These are phyloP conservation scores for Purpureocillium lavendulum DNA, from an alignment of 2,329 filamentous ascomycete species.

Conservation along the genomic window DNA sequence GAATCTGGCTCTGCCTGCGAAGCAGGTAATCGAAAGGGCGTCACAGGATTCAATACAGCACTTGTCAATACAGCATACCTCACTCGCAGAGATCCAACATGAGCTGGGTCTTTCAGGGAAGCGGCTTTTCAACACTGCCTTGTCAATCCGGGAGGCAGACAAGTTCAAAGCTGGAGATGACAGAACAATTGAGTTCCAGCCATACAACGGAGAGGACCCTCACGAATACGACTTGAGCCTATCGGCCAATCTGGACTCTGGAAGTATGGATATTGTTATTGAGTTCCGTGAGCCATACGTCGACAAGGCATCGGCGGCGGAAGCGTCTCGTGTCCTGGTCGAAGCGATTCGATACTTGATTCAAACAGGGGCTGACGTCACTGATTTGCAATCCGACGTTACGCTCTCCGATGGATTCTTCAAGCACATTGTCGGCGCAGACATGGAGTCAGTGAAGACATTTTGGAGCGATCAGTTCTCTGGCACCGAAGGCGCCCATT, in stretches of 20 bases:
- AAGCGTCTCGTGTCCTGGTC: constrained; percentile 1
- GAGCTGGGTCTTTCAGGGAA: constrained; percentile 13
- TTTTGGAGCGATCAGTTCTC: constrained; percentile 7
- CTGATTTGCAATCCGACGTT: neutral
- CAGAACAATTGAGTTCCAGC: constrained; percentile 1
- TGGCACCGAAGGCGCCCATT: constrained; percentile 2
- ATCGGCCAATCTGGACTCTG: constrained; percentile 2
- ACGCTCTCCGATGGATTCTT: constrained; percentile 5
- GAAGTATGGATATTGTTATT: constrained; percentile 3
- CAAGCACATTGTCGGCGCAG: constrained; percentile 3
- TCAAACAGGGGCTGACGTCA: neutral
- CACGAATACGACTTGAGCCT: constrained; percentile 6
- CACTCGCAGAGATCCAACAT: constrained; percentile 36
- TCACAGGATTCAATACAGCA: constrained; percentile 36
- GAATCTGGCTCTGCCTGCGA: constrained; percentile 15
- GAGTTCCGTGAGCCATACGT: constrained; percentile 7
- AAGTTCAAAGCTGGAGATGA: neutral
- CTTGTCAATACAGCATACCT: constrained; percentile 40
- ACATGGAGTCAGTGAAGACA: neutral
- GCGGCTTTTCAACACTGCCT: constrained; percentile 21
- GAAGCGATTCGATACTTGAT: constrained; percentile 5
- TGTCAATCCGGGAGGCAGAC: constrained; percentile 19
- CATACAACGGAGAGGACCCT: constrained; percentile 9
- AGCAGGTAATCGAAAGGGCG: constrained; percentile 30
- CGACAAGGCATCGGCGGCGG: neutral